Evolutionary conservation across 2,329 filamentous ascomycete species (phyloP), one percentile per base, ranked within the genome.

Genomic region (Fusarium tupiense): DNA sequence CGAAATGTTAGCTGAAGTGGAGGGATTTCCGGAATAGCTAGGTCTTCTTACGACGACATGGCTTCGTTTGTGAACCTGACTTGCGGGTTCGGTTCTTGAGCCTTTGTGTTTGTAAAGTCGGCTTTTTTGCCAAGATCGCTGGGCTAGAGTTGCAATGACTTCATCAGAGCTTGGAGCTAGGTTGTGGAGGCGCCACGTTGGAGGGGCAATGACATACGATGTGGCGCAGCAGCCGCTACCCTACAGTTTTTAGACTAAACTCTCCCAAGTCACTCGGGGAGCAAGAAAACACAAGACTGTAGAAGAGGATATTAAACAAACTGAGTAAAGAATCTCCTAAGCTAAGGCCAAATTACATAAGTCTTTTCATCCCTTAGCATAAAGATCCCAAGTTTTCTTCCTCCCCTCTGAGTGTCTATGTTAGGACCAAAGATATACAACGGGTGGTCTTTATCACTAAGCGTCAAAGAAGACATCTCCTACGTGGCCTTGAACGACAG

Each of bases 41-140:
- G 16, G 8, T 40, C 22, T 35, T 64, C 79, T 70, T 71, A 81
- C 80, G 75, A 77, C 57, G 79, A 64, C 80, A 81, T 81, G 71
- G 66, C 47, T 66, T 43, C 49, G 58, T 37, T 70, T 61, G 41
- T 24, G 62, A 66, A 47, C 44, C 69, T 31, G 58, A n/a, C 40
- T 76, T 56, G 24, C 43, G 33, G 31, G 52, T 22, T 29, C 24
- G 24, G 19, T 66, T 61, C 29, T 29, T 22, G 46, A 66, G 43
- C 49, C 61, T 61, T n/a, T 44, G 37, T 19, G 29, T 19, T 33
- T 33, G 29, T 49, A 58, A 58, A 54, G 40, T 52, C 50, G 29
- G 56, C 54, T 73, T 44, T 53, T 49, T 58, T 53, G 44, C 38
- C 35, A 52, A 58, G 47, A 66, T 69, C 50, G 20, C 43, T 53